A percentile compares a stretch with the other conserved stretches of the same genome.
Evolutionary conservation across 805 yeast genomes (phyloP).

Genomic region (Candida sakaeoensis): DNA sequence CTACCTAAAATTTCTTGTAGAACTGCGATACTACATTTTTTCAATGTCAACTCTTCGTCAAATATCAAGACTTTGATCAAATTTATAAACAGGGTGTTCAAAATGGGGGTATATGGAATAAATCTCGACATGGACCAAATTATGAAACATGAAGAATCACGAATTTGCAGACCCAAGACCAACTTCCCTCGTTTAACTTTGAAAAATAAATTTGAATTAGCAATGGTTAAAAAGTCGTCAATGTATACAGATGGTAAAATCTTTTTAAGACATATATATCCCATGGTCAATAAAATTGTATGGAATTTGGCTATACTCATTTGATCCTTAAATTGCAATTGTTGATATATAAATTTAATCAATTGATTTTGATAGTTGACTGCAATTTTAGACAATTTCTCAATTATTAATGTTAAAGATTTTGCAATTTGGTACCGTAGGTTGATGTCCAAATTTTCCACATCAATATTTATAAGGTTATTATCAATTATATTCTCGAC

Average conservation of each 20-base stretch:
- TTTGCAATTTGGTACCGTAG: conserved; percentile 68
- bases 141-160: conserved; percentile 83
- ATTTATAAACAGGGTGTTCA: conserved; percentile 21
- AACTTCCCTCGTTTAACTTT: conserved; percentile 53
- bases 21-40: conserved; percentile 84
- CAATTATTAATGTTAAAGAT: conserved; percentile 50
- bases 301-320: conserved; percentile 48
- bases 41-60: conserved; percentile 69
- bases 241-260: conserved; percentile 20
- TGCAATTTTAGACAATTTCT: conserved; percentile 29
- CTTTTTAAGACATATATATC: conserved; percentile 34
- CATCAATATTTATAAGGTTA: conserved; percentile 31
- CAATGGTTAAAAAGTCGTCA: conserved; percentile 30
- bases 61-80: conserved; percentile 55
- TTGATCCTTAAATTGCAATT: conserved; percentile 27
- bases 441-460: conserved; percentile 47
- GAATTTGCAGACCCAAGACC: conserved; percentile 60
- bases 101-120: background rate
- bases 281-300: conserved; percentile 55
- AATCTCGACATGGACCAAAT: conserved; percentile 60
- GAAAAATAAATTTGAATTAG: conserved; percentile 47
- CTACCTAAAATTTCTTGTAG: conserved; percentile 84
- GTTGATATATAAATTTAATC: conserved; percentile 26
- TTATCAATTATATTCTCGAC: conserved; percentile 50
- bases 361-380: conserved; percentile 43